Conservation (phyloP, 1,139 yeast species). For the Pneumocystis sp. region DNA sequence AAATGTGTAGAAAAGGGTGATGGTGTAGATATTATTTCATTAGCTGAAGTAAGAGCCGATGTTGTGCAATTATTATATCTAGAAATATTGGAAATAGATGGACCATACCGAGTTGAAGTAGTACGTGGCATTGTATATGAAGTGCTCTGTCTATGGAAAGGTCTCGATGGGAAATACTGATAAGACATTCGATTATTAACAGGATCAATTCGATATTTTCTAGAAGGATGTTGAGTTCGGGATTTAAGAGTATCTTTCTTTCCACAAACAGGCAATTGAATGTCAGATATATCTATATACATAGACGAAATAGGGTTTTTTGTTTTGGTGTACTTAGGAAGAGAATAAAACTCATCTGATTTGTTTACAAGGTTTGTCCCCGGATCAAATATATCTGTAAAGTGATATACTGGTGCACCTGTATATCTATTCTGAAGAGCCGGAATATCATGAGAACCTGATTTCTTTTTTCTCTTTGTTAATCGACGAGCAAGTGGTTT, state of each 20-base stretch:
- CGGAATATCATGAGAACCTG: neutral
- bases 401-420: neutral
- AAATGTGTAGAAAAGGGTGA: neutral
- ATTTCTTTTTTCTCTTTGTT: neutral
- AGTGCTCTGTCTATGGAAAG: neutral
- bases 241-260: neutral
- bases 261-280: neutral
- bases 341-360: neutral
- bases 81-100: neutral
- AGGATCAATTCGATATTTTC: neutral
- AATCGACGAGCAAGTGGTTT: neutral
- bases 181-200: neutral
- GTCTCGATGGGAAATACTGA: neutral
- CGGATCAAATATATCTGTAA: neutral
- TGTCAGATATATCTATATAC: neutral
- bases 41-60: neutral
- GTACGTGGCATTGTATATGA: neutral
- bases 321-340: neutral
- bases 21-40: neutral
- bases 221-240: neutral
- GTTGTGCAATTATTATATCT: neutral
- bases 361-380: neutral
- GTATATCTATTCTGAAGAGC: neutral
- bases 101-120: neutral
- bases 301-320: neutral